Evolutionary conservation across 257 asterid species (phyloP).

Genomic region (Nicotiana paniculata): DNA sequence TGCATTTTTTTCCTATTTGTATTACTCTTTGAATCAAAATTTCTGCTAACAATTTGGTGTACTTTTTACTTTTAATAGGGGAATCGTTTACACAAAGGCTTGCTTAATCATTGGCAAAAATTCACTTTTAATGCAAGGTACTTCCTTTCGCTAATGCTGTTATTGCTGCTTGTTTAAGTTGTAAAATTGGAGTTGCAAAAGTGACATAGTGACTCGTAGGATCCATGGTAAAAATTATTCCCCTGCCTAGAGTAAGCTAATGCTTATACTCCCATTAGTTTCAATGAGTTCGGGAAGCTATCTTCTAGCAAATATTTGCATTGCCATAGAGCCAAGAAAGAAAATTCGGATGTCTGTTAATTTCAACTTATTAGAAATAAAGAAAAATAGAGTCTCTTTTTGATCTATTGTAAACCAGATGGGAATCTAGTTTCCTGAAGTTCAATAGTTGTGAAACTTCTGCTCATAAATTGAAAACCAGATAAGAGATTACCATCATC

Average conservation of each 20-base stretch:
- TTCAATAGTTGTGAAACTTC: neutral
- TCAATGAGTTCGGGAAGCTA: neutral
- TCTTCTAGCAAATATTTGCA: neutral
- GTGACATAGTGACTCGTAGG: neutral
- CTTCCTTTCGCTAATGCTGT: slow-evolving; percentile 4
- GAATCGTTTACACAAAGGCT: slow-evolving; percentile 82
- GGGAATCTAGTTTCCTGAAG: neutral
- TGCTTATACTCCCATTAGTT: neutral
- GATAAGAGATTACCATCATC: neutral
- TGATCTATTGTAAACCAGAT: neutral
- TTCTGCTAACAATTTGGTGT: neutral
- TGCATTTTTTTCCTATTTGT: neutral
- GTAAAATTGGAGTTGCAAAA: neutral
- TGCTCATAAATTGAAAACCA: neutral
- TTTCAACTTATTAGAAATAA: neutral
- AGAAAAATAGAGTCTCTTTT: neutral
- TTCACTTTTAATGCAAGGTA: slow-evolving; percentile 97
- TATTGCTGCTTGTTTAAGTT: neutral
- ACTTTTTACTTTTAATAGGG: slow-evolving; percentile 46
- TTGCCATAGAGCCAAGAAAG: neutral
- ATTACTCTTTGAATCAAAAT: neutral
- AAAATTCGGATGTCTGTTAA: neutral
- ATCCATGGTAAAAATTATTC: neutral
- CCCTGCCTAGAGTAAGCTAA: neutral
- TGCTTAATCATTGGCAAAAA: slow-evolving; percentile 91